These are phyloP conservation scores for Camillea tinctor DNA, from an alignment of 2,329 filamentous ascomycete species.

Conservation along the genomic window DNA sequence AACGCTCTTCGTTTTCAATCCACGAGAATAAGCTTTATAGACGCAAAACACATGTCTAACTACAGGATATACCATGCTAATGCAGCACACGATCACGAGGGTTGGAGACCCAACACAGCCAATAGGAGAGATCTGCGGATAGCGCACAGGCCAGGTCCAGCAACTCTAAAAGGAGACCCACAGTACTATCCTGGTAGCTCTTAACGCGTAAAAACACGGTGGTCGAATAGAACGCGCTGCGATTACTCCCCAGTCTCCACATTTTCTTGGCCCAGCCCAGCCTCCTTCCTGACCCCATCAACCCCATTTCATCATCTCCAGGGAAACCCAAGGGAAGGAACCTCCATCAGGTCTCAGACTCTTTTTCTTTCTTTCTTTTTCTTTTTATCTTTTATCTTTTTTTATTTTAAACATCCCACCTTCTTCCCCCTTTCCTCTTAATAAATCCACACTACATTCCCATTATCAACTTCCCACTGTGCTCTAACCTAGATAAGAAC, in stretches of 20 bases:
- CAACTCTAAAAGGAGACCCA: background rate
- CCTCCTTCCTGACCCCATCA: constrained; percentile 9
- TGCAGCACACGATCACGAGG: background rate
- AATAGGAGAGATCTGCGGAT: background rate
- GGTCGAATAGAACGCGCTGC: constrained; percentile 5
- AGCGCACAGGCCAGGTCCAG: background rate
- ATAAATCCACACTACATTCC: no score
- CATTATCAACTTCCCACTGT: background rate
- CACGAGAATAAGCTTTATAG: background rate
- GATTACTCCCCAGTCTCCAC: constrained; percentile 2
- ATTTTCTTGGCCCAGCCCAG: background rate
- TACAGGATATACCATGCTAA: background rate
- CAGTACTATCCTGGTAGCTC: background rate
- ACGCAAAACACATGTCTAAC: background rate
- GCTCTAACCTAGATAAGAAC: background rate
- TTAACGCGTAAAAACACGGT: constrained; percentile 18
- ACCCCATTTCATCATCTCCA: constrained; percentile 10
- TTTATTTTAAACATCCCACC: background rate
- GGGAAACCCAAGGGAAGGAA: background rate
- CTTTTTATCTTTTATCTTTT: background rate
- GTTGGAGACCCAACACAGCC: background rate
- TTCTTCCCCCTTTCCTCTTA: background rate
- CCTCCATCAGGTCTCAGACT: background rate
- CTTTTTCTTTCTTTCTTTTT: background rate
- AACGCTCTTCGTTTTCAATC: no score